Evolutionary conservation across 176 grass and related monocot genomes (phyloP).

Genomic region (Stipa capillata): DNA sequence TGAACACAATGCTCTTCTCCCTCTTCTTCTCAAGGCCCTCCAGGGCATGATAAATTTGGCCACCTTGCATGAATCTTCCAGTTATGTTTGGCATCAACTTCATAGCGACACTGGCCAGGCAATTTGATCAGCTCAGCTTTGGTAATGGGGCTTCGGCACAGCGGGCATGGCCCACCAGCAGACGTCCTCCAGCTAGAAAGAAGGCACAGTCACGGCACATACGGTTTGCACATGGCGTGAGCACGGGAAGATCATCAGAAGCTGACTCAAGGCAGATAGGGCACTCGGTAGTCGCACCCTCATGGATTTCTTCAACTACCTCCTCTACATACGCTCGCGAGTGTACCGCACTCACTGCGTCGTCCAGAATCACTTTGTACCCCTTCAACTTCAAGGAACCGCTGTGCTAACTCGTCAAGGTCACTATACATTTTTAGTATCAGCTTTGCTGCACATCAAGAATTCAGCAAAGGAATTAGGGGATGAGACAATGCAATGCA

Average conservation of each 20-base stretch:
- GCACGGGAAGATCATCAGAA: constrained; percentile 84
- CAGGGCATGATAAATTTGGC: constrained; percentile 43
- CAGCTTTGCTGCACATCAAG: constrained; percentile 45
- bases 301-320: constrained; percentile 73
- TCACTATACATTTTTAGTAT: constrained; percentile 53
- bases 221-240: constrained; percentile 65
- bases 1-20: constrained; percentile 97
- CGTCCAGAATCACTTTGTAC: constrained; percentile 4
- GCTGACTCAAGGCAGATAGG: constrained; percentile 89
- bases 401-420: constrained; percentile 51
- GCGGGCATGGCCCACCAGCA: constrained; percentile 52
- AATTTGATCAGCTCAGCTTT: constrained; percentile 61
- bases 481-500: neutral
- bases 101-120: constrained; percentile 46
- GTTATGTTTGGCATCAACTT: constrained; percentile 62
- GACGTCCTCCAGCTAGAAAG: constrained; percentile 58
- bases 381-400: constrained; percentile 68
- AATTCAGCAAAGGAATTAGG: constrained; percentile 20
- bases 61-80: constrained; percentile 95
- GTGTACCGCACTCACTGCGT: neutral
- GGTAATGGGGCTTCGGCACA: constrained; percentile 47
- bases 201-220: constrained; percentile 85
- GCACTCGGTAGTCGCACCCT: constrained; percentile 57
- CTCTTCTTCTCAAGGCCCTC: constrained; percentile 33
- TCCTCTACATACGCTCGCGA: constrained; percentile 63